phyloP scores from a whole-genome alignment of 2,329 filamentous ascomycete species.

The Penicillium sp. region DNA sequence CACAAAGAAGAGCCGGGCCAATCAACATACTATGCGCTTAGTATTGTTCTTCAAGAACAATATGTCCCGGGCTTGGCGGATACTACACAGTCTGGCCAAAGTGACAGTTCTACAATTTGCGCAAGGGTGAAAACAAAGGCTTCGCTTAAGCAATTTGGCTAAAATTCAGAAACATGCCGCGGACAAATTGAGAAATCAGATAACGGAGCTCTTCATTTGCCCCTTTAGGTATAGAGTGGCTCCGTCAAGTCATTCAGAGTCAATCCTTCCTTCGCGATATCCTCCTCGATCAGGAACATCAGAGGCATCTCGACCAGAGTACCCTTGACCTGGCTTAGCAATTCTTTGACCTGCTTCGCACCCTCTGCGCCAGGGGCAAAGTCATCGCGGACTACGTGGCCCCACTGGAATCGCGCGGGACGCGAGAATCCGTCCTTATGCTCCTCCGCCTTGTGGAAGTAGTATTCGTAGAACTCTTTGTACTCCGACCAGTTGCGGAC shows the following conservation, averaged over 20 bases:
- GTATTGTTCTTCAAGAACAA: conserved; percentile 9
- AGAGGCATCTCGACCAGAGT: conserved; percentile 88
- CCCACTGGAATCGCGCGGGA: conserved; percentile 69
- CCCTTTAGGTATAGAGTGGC: conserved; percentile 65
- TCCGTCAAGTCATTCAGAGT: conserved; percentile 71
- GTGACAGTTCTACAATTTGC: neutral
- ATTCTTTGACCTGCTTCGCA: conserved; percentile 70
- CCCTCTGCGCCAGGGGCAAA: conserved; percentile 65
- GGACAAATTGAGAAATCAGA: conserved; percentile 1
- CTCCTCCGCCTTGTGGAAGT: conserved; percentile 52
- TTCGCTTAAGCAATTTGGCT: conserved; percentile 6
- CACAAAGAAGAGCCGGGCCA: conserved; percentile 1
- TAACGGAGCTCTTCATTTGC: neutral
- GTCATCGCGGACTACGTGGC: conserved; percentile 81
- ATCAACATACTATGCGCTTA: neutral
- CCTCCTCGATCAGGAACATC: conserved; percentile 79
- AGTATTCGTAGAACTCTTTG: conserved; percentile 63
- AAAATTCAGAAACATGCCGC: neutral
- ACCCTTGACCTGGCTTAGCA: conserved; percentile 66
- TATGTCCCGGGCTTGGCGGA: neutral
- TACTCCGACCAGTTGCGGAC: conserved; percentile 63
- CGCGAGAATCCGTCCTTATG: conserved; percentile 46
- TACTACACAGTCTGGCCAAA: neutral
- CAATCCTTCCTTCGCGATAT: conserved; percentile 82
- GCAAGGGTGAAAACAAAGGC: neutral